Conservation (phyloP, 2,329 filamentous ascomycete genomes). For the Thielaviopsis populi region DNA sequence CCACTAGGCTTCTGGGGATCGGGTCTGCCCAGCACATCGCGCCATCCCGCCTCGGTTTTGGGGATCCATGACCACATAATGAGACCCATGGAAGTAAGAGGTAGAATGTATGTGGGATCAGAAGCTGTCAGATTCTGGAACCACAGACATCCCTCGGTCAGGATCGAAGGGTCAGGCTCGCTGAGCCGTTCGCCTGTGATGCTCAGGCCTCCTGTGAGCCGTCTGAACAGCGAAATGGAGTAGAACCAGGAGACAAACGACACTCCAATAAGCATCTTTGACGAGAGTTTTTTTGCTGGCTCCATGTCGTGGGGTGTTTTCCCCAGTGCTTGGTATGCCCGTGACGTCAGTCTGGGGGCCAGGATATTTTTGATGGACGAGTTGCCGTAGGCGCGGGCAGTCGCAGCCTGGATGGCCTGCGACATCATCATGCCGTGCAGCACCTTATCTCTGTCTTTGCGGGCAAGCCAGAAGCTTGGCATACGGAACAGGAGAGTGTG, state of each 20-base stretch:
- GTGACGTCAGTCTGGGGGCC: neutral
- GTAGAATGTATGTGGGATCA: constrained; percentile 37
- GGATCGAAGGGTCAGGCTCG: constrained; percentile 28
- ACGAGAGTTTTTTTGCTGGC: constrained; percentile 21
- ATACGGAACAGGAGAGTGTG: constrained; percentile 33
- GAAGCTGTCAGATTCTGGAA: constrained; percentile 38
- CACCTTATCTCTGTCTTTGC: constrained; percentile 20
- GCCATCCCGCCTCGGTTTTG: constrained; percentile 10
- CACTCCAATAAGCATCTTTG: constrained; percentile 4
- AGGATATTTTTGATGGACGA: constrained; percentile 22
- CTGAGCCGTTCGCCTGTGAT: constrained; percentile 19
- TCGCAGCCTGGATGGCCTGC: constrained; percentile 20
- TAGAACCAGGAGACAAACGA: constrained; percentile 16
- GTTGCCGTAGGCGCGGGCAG: constrained; percentile 21
- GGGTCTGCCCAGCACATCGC: constrained; percentile 11
- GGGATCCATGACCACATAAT: constrained; percentile 14
- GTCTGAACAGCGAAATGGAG: constrained; percentile 19
- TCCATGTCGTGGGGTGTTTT: constrained; percentile 7
- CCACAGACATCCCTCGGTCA: constrained; percentile 39
- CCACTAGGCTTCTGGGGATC: constrained; percentile 16
- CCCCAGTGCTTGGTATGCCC: constrained; percentile 5
- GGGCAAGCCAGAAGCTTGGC: constrained; percentile 32
- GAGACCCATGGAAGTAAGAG: constrained; percentile 19
- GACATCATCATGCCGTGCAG: constrained; percentile 18
- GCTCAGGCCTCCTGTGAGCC: constrained; percentile 19